Evolutionary conservation across 768 basidiomycete genomes (phyloP), one percentile per base, ranked within the genome.

Genomic region (Boletus bicolor): DNA sequence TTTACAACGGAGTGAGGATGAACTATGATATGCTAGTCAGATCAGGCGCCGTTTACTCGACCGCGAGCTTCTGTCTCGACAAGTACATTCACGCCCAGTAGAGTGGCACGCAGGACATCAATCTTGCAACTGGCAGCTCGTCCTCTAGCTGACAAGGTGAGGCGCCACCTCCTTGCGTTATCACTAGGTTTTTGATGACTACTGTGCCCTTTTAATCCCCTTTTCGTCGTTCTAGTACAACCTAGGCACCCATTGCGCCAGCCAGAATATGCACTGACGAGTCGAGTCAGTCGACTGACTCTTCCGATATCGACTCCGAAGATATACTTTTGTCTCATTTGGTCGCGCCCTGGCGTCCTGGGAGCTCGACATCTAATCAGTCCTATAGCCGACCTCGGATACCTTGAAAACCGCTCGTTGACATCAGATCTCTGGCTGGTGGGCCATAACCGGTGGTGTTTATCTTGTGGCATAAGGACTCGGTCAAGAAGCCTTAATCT

Each of bases 271-370:
- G 56, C 9, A 48, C 62, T 7, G 62, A 70, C 2, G 65, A 72
- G 17, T 69, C 64, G 1, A 63, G 68, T 5, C 66, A 72, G 17
- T 69, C 64, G 1, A 63, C 69, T 5, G 67, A 69, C 14, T 67
- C 69, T 21, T 67, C 69, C 11, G 66, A 77, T 53, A 76, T 76
- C 34, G 80, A 78, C 26, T 83, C 82, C 50, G 76, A 76, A n/a
- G 76, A 85, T 59, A 79, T 83, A 1, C 89, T 88, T 11, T 76
- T 92, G 36, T 84, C 86, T 1, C 76, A 74, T 1, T 75, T 89
- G 38, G 72, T 87, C 7, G 75, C 76, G 0, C 87, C 89, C 10
- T 78, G 76, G 47, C 78, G 89, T 36, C 87, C 89, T 15, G 87
- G 85, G 15, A 87, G 85, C 59, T 77, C 85, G 3, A 65, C 73